Evolutionary conservation across 495 filamentous ascomycete species (phyloP).

Genomic region (Podospora pseudopauciseta): DNA sequence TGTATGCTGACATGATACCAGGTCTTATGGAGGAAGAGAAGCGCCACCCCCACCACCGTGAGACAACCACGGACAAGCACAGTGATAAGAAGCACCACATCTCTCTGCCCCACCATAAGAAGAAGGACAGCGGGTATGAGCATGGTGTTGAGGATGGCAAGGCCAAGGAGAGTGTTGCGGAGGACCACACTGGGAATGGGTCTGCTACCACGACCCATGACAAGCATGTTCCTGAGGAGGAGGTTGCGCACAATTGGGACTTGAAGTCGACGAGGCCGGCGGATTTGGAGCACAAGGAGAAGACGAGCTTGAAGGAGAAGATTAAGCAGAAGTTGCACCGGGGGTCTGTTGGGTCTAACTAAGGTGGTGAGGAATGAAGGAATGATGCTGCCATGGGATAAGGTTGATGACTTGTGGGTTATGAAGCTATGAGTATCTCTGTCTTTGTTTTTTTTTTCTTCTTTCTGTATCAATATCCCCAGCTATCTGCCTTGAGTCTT

Average conservation of each 20-base stretch:
- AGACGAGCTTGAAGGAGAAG: constrained; percentile 40
- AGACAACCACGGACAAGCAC: neutral
- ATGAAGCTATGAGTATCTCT: neutral
- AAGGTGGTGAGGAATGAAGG: neutral
- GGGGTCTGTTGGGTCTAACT: neutral
- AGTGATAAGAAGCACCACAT: neutral
- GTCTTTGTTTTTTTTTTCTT: neutral
- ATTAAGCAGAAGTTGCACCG: constrained; percentile 47
- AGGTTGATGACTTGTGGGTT: neutral
- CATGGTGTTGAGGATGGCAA: neutral
- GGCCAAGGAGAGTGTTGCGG: neutral
- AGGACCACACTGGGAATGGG: neutral
- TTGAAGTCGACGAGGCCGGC: neutral
- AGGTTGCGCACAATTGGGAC: neutral
- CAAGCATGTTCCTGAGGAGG: neutral
- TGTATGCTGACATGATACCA: constrained; percentile 17
- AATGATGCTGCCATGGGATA: neutral
- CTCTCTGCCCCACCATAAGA: neutral
- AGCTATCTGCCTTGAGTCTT: neutral
- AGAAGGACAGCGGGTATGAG: constrained; percentile 6
- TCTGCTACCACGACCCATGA: neutral
- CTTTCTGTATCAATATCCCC: neutral
- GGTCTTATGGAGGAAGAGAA: constrained; percentile 44
- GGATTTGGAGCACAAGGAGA: constrained; percentile 24
- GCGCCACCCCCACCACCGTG: constrained; percentile 4